Base-by-base conservation (phyloP, 2,329 filamentous ascomycete species). In the Colletotrichum cereale region DNA sequence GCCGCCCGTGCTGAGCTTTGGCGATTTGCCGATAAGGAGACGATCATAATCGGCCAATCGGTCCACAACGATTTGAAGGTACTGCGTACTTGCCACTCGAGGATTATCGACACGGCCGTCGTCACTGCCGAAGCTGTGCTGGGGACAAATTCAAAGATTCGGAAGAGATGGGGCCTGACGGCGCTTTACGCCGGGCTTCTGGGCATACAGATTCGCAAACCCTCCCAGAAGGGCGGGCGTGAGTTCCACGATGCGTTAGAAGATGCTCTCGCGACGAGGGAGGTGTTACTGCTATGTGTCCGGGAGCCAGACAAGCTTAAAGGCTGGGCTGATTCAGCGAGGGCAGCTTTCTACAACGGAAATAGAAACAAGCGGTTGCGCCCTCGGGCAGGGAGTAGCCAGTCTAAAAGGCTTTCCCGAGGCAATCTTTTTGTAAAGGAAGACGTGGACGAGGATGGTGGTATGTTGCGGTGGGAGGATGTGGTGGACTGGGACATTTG, bases 31-130 rank as follows among this genome's bases (percentile, higher is more conserved):
- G 83, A 86, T 71, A 67, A 71, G 0, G 66, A 82, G 10, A 88
- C 86, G 0, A 79, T 88, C 2, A 75, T 88, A 10, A 75, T 87
- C 11, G 86, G 86, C 1, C 86, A 88, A 62, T 76, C 82, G 4
- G 75, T 87, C 5, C 69, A 83, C 8, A 75, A 84, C 62, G 86
- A 88, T 67, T 76, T 88, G 0, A 75, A 80, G 8, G 80, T 81
- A 2, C 75, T 88, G 16, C 79, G 82, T 3, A 80, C 87, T 12
- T 73, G 80, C 0, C 85, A 87, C 72, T 55, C 69, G 1, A 78
- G 75, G 24, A 77, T 86, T 24, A 80, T 88, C 7, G 86, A 88
- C 66, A 82, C 85, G 1, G 76, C 76, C 0, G 80, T 86, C 16
- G 66, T 87, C 42, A 80, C 82, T 1, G 78, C 77, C 0, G 55